A percentile compares a stretch with the other conserved stretches of the same genome.
Evolutionary conservation across 768 basidiomycete genomes (phyloP).

Genomic region (Termitomyces sp.): DNA sequence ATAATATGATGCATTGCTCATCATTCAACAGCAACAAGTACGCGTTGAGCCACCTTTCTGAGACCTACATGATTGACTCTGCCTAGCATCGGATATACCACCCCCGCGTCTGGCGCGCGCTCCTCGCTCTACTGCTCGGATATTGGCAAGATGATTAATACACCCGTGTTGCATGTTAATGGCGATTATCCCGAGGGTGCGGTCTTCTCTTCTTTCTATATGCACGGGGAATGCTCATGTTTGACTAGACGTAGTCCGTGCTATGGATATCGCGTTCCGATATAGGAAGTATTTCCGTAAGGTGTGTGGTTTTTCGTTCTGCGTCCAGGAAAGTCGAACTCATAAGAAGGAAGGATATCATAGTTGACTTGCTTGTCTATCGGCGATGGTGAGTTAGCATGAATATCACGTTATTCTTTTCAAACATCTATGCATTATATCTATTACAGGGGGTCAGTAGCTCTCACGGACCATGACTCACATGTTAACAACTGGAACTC

Average conservation of each 20-base stretch:
- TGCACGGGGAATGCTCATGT: not conserved
- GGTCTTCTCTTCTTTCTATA: not conserved
- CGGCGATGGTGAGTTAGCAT: constrained; percentile 56
- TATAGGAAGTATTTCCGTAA: constrained; percentile 86
- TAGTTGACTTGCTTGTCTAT: constrained; percentile 87
- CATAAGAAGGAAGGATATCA: constrained; percentile 52
- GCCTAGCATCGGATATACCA: constrained; percentile 84
- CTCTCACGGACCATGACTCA: not conserved
- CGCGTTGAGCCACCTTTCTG: constrained; percentile 9
- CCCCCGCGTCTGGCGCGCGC: constrained; percentile 77
- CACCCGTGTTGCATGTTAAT: constrained; percentile 87
- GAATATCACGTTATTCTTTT: not conserved
- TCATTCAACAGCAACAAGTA: constrained; percentile 50
- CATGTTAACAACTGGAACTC: not conserved
- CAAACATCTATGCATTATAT: not conserved
- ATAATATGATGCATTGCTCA: not conserved
- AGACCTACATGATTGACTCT: not conserved
- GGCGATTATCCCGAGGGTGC: constrained; percentile 85
- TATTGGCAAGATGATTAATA: constrained; percentile 85
- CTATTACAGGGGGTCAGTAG: constrained; percentile 32
- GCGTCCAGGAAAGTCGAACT: not conserved
- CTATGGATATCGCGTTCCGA: constrained; percentile 83
- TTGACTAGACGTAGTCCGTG: constrained; percentile 67
- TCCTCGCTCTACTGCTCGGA: constrained; percentile 88
- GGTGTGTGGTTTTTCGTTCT: constrained; percentile 21